Conservation (phyloP, 345 rosid species). For the Eucalyptus coolabah region DNA sequence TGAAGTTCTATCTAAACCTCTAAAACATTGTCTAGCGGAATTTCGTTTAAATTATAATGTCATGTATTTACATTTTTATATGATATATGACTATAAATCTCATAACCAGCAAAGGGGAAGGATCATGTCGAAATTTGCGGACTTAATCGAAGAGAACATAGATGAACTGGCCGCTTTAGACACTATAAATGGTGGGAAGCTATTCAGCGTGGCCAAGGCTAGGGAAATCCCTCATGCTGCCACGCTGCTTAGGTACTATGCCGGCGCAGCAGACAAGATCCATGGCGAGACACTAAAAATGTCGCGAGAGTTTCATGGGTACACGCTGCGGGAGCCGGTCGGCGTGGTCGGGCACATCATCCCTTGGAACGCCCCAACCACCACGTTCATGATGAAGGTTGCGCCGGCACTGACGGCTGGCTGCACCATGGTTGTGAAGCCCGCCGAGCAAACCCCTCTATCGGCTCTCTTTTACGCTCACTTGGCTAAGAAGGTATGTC, state of each 20-base stretch:
- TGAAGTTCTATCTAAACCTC: background rate
- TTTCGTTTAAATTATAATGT: background rate
- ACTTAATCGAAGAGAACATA: constrained; percentile 38
- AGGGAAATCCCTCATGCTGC: constrained; percentile 35
- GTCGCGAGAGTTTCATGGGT: constrained; percentile 45
- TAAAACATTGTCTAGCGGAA: background rate
- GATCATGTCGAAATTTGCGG: constrained; percentile 53
- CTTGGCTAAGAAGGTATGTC: constrained; percentile 33
- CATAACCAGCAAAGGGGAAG: constrained; percentile 39
- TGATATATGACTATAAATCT: background rate
- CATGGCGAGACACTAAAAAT: constrained; percentile 65
- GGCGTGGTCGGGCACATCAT: constrained; percentile 76
- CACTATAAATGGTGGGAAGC: constrained; percentile 54
- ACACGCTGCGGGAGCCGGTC: constrained; percentile 68
- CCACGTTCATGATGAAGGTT: constrained; percentile 51
- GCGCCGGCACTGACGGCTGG: constrained; percentile 78
- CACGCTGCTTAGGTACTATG: constrained; percentile 40
- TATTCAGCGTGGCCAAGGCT: constrained; percentile 19
- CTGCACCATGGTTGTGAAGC: constrained; percentile 77
- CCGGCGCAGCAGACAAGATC: constrained; percentile 86
- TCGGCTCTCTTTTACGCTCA: constrained; percentile 67
- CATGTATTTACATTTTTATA: background rate
- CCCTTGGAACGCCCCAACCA: constrained; percentile 80
- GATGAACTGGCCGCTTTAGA: constrained; percentile 73
- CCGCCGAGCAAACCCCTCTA: constrained; percentile 89